These are phyloP conservation scores for Vitis rupestris DNA, from an alignment of 164 flowering plant species.

Conservation along the genomic window DNA sequence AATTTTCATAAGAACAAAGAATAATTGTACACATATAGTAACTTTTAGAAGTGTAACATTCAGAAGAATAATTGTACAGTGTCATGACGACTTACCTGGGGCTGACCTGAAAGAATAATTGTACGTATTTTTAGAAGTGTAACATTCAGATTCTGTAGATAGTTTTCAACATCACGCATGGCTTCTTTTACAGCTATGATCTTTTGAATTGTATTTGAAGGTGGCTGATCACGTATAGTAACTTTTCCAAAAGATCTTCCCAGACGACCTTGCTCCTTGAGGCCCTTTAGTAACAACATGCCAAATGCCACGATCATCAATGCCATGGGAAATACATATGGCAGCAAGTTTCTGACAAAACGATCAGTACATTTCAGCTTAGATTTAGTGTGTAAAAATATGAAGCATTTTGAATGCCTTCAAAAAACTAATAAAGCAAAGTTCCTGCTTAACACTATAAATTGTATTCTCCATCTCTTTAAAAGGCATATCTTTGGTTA, in stretches of 20 bases:
- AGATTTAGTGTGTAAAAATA: neutral
- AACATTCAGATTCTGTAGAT: constrained; percentile 78
- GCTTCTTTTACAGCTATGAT: constrained; percentile 88
- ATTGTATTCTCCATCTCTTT: no score
- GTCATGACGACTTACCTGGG: constrained; percentile 64
- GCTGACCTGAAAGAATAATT: constrained; percentile 81
- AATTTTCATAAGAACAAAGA: no score
- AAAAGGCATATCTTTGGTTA: no score
- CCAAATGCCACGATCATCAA: constrained; percentile 58
- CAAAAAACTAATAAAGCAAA: no score
- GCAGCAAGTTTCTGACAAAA: constrained; percentile 64
- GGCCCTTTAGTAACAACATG: constrained; percentile 78
- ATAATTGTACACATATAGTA: no score
- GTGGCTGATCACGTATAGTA: constrained; percentile 88
- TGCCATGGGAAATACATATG: constrained; percentile 61
- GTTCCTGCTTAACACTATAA: no score
- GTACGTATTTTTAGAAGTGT: constrained; percentile 76
- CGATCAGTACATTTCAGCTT: neutral
- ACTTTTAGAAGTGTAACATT: no score
- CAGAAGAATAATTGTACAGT: no score
- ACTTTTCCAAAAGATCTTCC: constrained; percentile 87
- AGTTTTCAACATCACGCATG: constrained; percentile 75
- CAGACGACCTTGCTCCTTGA: constrained; percentile 90
- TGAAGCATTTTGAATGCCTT: neutral
- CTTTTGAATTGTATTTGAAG: constrained; percentile 91